Percentiles rank a stretch among this genome's conserved stretches.
Evolutionary conservation across 2,329 filamentous ascomycete species (phyloP).

Genomic region (Xylariaceae sp.): DNA sequence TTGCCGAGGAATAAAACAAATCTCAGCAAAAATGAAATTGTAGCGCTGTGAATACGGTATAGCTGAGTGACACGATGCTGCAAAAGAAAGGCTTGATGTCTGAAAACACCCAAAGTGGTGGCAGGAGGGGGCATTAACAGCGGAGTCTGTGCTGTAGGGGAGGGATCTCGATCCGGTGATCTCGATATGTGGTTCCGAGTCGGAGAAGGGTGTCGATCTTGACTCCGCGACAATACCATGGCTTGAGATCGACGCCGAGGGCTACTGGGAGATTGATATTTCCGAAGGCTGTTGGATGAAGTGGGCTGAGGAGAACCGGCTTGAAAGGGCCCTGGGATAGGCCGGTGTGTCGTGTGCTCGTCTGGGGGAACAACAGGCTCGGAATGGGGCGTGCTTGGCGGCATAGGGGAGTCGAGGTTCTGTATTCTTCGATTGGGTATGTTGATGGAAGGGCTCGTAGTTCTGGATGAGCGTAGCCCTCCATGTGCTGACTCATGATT

Average conservation of each 20-base stretch:
- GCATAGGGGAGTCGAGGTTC: constrained; percentile 53
- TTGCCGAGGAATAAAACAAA: constrained; percentile 67
- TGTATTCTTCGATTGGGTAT: constrained; percentile 49
- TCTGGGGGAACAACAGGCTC: constrained; percentile 33
- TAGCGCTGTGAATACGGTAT: constrained; percentile 29
- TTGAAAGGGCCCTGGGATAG: constrained; percentile 22
- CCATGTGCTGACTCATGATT: constrained; percentile 60
- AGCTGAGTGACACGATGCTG: constrained; percentile 36
- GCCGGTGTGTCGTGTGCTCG: constrained; percentile 28
- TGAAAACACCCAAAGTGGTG: constrained; percentile 22
- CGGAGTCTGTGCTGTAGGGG: constrained; percentile 29
- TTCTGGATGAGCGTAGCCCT: constrained; percentile 35
- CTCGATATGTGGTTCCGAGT: constrained; percentile 26
- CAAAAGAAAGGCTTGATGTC: constrained; percentile 35
- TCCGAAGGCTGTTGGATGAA: constrained; percentile 31
- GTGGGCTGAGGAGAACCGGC: constrained; percentile 29
- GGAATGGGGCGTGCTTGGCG: constrained; percentile 47
- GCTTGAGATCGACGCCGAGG: constrained; percentile 33
- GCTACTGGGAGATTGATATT: constrained; percentile 30
- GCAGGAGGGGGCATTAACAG: constrained; percentile 51
- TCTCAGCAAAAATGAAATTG: constrained; percentile 44
- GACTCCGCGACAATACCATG: constrained; percentile 42
- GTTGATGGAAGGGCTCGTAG: constrained; percentile 38
- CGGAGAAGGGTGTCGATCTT: constrained; percentile 36
- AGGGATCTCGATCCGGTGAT: constrained; percentile 18